phyloP scores from a whole-genome alignment of 495 filamentous ascomycete species.

The Evansstolkia leycettana region DNA sequence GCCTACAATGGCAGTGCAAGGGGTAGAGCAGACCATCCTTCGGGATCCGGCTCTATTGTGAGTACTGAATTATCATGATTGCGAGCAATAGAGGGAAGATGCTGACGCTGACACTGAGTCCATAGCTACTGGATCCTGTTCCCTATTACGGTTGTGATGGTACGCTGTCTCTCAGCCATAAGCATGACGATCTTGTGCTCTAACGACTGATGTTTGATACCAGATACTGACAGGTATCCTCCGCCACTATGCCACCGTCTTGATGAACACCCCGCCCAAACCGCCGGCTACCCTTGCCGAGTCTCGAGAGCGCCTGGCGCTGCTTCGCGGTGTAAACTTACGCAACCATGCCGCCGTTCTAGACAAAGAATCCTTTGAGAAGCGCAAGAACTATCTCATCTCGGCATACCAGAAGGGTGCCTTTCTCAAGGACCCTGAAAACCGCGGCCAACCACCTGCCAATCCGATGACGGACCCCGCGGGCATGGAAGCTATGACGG shows the following conservation, averaged over 20 bases:
- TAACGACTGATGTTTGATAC: background rate
- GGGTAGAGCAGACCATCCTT: slow-evolving; percentile 87
- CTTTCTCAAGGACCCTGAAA: slow-evolving; percentile 81
- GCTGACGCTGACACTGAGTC: background rate
- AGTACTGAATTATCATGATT: too few species aligned
- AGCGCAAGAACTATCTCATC: slow-evolving; percentile 68
- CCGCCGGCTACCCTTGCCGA: slow-evolving; percentile 60
- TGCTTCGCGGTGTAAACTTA: slow-evolving; percentile 75
- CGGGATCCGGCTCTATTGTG: slow-evolving; percentile 98
- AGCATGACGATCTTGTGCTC: background rate
- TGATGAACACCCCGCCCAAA: slow-evolving; percentile 81
- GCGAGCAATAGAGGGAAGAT: slow-evolving; percentile 6
- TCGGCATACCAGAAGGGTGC: slow-evolving; percentile 69
- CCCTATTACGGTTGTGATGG: slow-evolving; percentile 95
- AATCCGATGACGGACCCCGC: slow-evolving; percentile 97
- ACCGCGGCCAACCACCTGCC: slow-evolving; percentile 70
- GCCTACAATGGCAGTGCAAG: slow-evolving; percentile 62
- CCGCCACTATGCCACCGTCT: slow-evolving; percentile 84
- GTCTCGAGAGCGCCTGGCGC: slow-evolving; percentile 76
- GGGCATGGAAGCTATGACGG: slow-evolving; percentile 99
- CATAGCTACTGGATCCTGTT: slow-evolving; percentile 94
- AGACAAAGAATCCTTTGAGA: slow-evolving; percentile 59
- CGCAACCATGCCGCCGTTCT: slow-evolving; percentile 65
- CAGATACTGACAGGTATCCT: slow-evolving; percentile 90
- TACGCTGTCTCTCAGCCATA: slow-evolving; percentile 22